Percentiles rank a stretch among this genome's conserved stretches.
Evolutionary conservation across 139 green algal species (phyloP).

Genomic region (Chlorella sorokiniana): DNA sequence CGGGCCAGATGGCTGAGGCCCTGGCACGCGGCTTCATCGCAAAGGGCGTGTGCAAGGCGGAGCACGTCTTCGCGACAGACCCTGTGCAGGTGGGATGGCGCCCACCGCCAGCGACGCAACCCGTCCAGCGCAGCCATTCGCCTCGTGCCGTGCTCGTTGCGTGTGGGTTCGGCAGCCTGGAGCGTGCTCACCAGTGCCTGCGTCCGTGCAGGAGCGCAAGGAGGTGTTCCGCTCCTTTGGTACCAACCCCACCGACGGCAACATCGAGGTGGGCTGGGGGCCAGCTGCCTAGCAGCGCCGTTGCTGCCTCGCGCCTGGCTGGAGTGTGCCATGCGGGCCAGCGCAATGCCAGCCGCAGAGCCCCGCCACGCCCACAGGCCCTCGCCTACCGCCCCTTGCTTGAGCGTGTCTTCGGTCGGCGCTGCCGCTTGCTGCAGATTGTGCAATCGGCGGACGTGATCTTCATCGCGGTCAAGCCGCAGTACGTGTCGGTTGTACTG

Average conservation of each 20-base stretch:
- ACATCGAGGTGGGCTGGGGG: constrained; percentile 58
- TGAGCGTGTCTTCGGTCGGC: too few relatives aligned
- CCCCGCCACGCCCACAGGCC: too few relatives aligned
- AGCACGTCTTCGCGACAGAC: constrained; percentile 73
- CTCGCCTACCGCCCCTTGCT: not conserved
- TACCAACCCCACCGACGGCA: constrained; percentile 41
- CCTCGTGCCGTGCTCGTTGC: too few relatives aligned
- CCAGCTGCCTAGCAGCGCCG: not conserved
- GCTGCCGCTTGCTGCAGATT: too few relatives aligned
- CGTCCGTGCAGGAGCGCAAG: constrained; percentile 42
- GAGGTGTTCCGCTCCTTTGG: constrained; percentile 79
- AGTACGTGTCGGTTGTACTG: constrained; percentile 80
- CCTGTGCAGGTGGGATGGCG: constrained; percentile 39
- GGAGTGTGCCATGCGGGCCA: not conserved
- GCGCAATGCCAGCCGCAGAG: too few relatives aligned
- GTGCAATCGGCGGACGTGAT: constrained; percentile 78
- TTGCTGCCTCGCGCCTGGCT: not conserved
- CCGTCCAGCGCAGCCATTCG: too few relatives aligned
- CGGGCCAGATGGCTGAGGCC: constrained; percentile 91
- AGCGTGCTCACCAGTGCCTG: not conserved
- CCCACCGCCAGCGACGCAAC: too few relatives aligned
- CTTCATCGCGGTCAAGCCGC: constrained; percentile 94
- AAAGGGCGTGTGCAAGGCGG: constrained; percentile 55
- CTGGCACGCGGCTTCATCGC: constrained; percentile 85
- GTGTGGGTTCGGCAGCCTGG: too few relatives aligned